Conservation (phyloP, 331 rosid species). For the Quercus lobata region DNA sequence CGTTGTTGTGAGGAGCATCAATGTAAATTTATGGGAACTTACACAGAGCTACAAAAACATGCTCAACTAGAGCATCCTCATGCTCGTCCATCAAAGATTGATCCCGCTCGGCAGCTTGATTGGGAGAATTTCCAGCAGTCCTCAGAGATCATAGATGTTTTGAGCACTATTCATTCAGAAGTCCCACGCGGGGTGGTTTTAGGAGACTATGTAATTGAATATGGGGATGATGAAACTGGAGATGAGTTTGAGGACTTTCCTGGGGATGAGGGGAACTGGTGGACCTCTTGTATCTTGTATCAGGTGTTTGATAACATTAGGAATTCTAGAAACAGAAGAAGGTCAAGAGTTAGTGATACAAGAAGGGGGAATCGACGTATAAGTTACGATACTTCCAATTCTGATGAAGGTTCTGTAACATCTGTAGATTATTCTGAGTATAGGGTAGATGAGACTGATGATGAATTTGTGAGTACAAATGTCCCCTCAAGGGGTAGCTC, state of each 20-base stretch:
- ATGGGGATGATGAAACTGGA: conserved; percentile 75
- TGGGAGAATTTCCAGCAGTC: conserved; percentile 99
- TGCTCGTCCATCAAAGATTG: conserved; percentile 85
- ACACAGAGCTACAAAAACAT: conserved; percentile 69
- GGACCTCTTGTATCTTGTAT: conserved; percentile 93
- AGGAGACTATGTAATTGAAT: conserved; percentile 95
- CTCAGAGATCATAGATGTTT: conserved; percentile 91
- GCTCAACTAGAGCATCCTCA: conserved; percentile 85
- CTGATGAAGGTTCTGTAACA: conserved; percentile 79
- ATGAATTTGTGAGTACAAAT: conserved; percentile 56
- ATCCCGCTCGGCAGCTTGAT: conserved; percentile 90
- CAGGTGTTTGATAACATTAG: conserved; percentile 84
- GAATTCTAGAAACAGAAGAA: conserved; percentile 82
- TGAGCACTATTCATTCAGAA: conserved; percentile 95
- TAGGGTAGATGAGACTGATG: conserved; percentile 69
- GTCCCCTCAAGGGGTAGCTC: conserved; percentile 58
- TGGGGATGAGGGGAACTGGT: conserved; percentile 89
- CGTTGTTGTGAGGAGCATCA: conserved; percentile 77
- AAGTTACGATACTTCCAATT: conserved; percentile 74
- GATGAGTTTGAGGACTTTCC: conserved; percentile 92
- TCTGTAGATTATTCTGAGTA: conserved; percentile 69
- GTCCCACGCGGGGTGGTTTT: conserved; percentile 86
- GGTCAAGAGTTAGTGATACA: conserved; percentile 59
- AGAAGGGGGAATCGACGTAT: conserved; percentile 65
- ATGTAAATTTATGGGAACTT: conserved; percentile 73